Evolutionary conservation across 2,329 filamentous ascomycete species (phyloP), one percentile per base, ranked within the genome.

Genomic region (Fusarium musae): DNA sequence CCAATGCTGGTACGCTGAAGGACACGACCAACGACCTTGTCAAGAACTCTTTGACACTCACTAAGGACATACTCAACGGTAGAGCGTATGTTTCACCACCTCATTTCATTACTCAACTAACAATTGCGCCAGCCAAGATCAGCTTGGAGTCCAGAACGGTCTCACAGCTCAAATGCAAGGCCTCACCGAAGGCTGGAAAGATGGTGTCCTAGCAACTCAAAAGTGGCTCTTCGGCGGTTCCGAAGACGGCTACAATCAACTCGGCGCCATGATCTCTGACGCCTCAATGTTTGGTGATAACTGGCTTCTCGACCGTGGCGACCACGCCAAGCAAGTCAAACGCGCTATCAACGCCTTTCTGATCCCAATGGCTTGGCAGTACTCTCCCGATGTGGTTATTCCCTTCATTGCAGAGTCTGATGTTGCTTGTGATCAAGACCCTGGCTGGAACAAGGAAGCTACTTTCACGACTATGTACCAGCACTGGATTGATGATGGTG

Each of bases 131-230:
- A 70, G 67, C 5, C 16, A 54, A 23, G 67, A 70, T 40, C 59
- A 70, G n/a, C 68, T 70, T 9, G 65, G 68, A 2, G 68, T 70
- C 23, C 65, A 70, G 36, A 70, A 70, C 26, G 68, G 65, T 1
- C 59, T 70, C 23, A 56, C 44, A 9, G 56, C 56, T 3, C 68
- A 70, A 46, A 70, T 69, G 68, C 59, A 70, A 39, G 65, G 49
- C 6, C 56, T 69, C 16, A 58, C 60, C 1, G 54, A 70, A 39
- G 65, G 59, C 8, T 70, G 65, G 68, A 70, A 69, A 26, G 68
- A 70, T 5, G 49, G 68, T 8, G 36, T 70, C 6, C 50, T 65
- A 5, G 68, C 52, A 8, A 70, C 56, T 5, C 65, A 70, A 19
- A 54, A 69, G 26, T 70, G 59, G 59, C 59, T 70, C 34, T 69